Conservation (phyloP, 2,329 filamentous ascomycete species). For the Phialophora tarda region DNA sequence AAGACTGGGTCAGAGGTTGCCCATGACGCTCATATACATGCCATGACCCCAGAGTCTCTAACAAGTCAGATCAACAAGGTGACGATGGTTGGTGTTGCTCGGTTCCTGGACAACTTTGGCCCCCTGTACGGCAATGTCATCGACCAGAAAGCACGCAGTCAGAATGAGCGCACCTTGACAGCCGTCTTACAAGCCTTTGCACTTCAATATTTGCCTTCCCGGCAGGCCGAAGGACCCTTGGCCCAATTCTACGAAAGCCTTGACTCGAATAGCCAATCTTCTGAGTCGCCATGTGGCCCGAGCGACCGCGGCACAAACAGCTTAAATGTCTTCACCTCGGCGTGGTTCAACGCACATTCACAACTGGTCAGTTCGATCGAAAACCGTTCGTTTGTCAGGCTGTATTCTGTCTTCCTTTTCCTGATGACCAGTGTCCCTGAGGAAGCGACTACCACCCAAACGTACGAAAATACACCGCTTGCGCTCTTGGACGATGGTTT, state of each 20-base stretch:
- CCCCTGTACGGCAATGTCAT: constrained; percentile 25
- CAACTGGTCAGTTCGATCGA: constrained; percentile 17
- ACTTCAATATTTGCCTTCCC: constrained; percentile 24
- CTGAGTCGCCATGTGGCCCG: not conserved
- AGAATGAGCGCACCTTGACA: constrained; percentile 25
- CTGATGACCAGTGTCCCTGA: constrained; percentile 26
- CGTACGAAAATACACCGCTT: constrained; percentile 10
- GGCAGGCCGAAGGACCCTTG: constrained; percentile 3
- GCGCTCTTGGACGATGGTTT: constrained; percentile 21
- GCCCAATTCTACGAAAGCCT: constrained; percentile 6
- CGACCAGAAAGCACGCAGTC: constrained; percentile 23
- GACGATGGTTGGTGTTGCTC: constrained; percentile 30
- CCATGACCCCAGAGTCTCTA: constrained; percentile 14
- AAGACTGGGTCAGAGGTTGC: not conserved
- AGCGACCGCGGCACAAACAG: constrained; percentile 16
- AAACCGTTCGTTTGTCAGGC: constrained; percentile 24
- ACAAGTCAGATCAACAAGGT: constrained; percentile 24
- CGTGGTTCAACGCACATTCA: constrained; percentile 27
- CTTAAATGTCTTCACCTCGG: constrained; percentile 21
- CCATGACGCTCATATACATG: not conserved
- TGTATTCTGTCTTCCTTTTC: constrained; percentile 31
- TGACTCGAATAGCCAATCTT: not conserved
- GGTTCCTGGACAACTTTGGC: constrained; percentile 32
- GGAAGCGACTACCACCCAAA: constrained; percentile 11
- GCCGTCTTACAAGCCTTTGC: constrained; percentile 29